Percentiles rank a stretch among this genome's conserved stretches.
These are phyloP conservation scores for Brassica nigra DNA, from an alignment of 345 rosid species.

Conservation along the genomic window DNA sequence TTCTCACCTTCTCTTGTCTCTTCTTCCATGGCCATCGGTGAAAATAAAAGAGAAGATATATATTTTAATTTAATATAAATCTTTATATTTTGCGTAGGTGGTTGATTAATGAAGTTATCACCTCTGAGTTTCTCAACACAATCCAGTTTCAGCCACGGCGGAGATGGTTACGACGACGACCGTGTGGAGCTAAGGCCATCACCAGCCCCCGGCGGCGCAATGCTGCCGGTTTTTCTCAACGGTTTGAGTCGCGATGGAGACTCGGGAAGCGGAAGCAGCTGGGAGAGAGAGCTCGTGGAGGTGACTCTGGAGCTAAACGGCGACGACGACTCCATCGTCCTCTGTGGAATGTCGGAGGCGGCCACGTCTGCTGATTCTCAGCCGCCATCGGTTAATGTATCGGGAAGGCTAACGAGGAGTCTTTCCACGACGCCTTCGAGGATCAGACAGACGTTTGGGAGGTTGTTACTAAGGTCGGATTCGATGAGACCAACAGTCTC, in stretches of 20 bases:
- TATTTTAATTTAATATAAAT: neutral
- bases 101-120: constrained; percentile 44
- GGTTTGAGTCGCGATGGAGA: constrained; percentile 51
- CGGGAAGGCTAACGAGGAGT: constrained; percentile 47
- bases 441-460: constrained; percentile 59
- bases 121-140: constrained; percentile 51
- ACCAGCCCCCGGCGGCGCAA: constrained; percentile 62
- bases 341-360: constrained; percentile 60
- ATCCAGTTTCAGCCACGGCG: constrained; percentile 52
- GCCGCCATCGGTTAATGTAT: constrained; percentile 13
- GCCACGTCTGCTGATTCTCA: constrained; percentile 32
- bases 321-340: constrained; percentile 62
- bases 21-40: constrained; percentile 35
- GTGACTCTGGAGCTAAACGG: constrained; percentile 73
- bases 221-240: constrained; percentile 78
- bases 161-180: constrained; percentile 49
- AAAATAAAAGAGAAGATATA: neutral
- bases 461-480: constrained; percentile 63
- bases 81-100: neutral
- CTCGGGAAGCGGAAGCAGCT: constrained; percentile 37
- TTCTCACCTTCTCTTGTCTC: constrained; percentile 27
- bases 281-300: constrained; percentile 62
- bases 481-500: constrained; percentile 48
- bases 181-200: constrained; percentile 41
- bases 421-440: constrained; percentile 56